These are phyloP conservation scores for Balansia obtecta DNA, from an alignment of 2,329 filamentous ascomycete genomes.

Conservation along the genomic window DNA sequence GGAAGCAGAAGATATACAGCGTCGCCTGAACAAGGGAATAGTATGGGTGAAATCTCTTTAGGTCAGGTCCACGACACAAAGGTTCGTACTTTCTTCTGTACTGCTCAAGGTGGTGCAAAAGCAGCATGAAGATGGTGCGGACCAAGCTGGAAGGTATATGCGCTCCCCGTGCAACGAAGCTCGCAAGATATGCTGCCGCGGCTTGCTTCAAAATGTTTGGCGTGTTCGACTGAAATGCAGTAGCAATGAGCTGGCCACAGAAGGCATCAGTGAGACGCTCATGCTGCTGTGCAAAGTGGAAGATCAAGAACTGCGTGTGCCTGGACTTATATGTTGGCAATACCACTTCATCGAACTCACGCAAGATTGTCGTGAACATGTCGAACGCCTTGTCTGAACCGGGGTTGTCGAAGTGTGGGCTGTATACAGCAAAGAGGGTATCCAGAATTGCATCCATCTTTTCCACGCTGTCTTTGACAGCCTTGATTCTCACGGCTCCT, in stretches of 20 bases:
- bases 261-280: slow-evolving; percentile 72
- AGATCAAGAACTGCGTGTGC: slow-evolving; percentile 89
- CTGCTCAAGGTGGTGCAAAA: slow-evolving; percentile 64
- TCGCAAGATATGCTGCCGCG: slow-evolving; percentile 83
- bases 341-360: slow-evolving; percentile 78
- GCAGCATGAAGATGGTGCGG: slow-evolving; percentile 68
- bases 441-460: slow-evolving; percentile 90
- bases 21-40: slow-evolving; percentile 83
- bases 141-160: slow-evolving; percentile 66
- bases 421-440: slow-evolving; percentile 74
- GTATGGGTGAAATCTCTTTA: slow-evolving; percentile 71
- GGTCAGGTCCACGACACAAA: slow-evolving; percentile 70
- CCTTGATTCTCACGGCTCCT: slow-evolving; percentile 50
- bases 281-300: slow-evolving; percentile 83
- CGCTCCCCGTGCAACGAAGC: slow-evolving; percentile 83
- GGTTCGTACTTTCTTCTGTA: slow-evolving; percentile 63
- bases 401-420: slow-evolving; percentile 56
- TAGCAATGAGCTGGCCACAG: slow-evolving; percentile 53
- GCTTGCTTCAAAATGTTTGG: slow-evolving; percentile 68
- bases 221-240: slow-evolving; percentile 44
- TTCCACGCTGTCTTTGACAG: slow-evolving; percentile 68
- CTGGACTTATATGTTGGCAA: slow-evolving; percentile 84
- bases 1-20: slow-evolving; percentile 94
- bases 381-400: slow-evolving; percentile 56
- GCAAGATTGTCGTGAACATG: slow-evolving; percentile 66